phyloP scores from a whole-genome alignment of 331 rosid species.

The Malus hybrid region DNA sequence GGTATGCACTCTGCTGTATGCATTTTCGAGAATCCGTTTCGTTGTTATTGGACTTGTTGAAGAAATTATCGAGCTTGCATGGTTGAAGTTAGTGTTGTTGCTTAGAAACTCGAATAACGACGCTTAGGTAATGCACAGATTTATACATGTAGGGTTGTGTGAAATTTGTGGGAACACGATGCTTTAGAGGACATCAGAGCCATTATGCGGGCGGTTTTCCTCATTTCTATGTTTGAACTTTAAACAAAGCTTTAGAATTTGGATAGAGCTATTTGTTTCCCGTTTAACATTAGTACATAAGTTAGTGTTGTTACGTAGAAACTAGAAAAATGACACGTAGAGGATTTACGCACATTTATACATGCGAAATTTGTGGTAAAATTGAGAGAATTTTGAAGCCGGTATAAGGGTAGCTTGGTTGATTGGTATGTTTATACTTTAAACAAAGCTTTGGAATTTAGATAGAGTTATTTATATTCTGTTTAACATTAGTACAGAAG shows the following conservation, averaged over 20 bases:
- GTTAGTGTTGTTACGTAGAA: neutral
- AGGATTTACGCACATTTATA: too few species aligned
- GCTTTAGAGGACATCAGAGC: neutral
- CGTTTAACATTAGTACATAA: neutral
- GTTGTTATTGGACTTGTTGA: neutral
- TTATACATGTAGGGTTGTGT: neutral
- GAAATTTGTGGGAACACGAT: neutral
- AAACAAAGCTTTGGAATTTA: too few species aligned
- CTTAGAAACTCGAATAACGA: neutral
- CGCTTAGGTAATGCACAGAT: neutral
- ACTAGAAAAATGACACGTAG: neutral
- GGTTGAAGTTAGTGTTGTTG: neutral
- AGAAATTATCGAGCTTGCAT: neutral
- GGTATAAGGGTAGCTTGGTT: too few species aligned
- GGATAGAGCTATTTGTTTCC: neutral
- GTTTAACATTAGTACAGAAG: too few species aligned
- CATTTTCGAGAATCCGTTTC: neutral
- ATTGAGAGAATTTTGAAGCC: too few species aligned
- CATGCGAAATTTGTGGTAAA: too few species aligned
- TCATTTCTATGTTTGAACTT: neutral
- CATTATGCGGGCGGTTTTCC: neutral
- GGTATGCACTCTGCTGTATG: slow-evolving; percentile 31
- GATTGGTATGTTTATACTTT: too few species aligned
- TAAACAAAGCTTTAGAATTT: neutral
- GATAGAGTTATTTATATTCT: too few species aligned